Evolutionary conservation across 2,329 filamentous ascomycete species (phyloP).

Genomic region (Aspergillus carbonarius): DNA sequence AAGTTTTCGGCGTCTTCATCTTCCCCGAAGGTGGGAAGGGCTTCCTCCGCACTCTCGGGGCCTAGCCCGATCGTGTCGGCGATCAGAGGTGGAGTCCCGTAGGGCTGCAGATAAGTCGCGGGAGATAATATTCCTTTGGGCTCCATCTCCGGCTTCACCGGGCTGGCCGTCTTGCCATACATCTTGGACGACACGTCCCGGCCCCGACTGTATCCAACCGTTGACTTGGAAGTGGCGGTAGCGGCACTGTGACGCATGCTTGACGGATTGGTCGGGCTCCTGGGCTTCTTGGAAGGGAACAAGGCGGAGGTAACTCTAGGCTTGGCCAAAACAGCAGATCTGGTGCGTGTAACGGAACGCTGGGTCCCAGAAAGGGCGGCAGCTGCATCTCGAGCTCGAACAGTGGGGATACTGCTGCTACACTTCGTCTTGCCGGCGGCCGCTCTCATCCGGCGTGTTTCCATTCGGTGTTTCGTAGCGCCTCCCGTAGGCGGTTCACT

Average conservation of each 20-base stretch:
- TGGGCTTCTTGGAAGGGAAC: slow-evolving; percentile 42
- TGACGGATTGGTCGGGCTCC: slow-evolving; percentile 51
- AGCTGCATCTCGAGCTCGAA: slow-evolving; percentile 43
- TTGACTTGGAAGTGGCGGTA: slow-evolving; percentile 70
- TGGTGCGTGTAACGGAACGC: slow-evolving; percentile 34
- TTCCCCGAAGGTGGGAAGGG: slow-evolving; percentile 34
- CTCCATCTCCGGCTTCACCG: slow-evolving; percentile 21
- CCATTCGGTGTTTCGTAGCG: slow-evolving; percentile 26
- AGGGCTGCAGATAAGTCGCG: slow-evolving; percentile 44
- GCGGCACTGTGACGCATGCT: slow-evolving; percentile 60
- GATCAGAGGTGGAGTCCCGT: slow-evolving; percentile 42
- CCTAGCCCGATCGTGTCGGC: slow-evolving; percentile 46
- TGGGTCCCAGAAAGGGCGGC: slow-evolving; percentile 37
- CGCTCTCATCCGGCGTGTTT: slow-evolving; percentile 27
- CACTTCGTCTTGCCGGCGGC: slow-evolving; percentile 24
- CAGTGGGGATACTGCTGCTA: slow-evolving; percentile 37
- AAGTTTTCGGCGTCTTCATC: slow-evolving; percentile 41
- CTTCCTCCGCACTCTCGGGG: slow-evolving; percentile 26
- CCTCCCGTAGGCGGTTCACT: slow-evolving; percentile 37
- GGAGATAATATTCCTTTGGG: slow-evolving; percentile 38
- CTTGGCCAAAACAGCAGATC: slow-evolving; percentile 30
- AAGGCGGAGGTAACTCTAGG: slow-evolving; percentile 34
- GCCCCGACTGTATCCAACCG: slow-evolving; percentile 81
- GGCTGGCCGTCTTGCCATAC: slow-evolving; percentile 25
- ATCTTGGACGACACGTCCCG: slow-evolving; percentile 45